Conservation (phyloP, 306 rosid species). For the Citrullus colocynthis region DNA sequence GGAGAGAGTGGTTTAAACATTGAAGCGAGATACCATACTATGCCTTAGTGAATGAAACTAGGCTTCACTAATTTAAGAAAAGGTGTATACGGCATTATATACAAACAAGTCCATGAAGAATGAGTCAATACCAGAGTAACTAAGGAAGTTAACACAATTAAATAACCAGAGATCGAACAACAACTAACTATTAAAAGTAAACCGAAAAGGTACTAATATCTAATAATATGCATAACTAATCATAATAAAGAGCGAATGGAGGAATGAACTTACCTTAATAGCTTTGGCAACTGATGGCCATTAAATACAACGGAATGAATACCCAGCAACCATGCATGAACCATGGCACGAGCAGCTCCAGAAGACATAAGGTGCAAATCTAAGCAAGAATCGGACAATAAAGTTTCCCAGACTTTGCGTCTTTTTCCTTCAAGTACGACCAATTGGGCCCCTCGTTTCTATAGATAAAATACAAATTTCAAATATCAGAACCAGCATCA, state of each 20-base stretch:
- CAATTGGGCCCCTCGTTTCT: slow-evolving; percentile 86
- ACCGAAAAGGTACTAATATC: not conserved
- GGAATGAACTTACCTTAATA: slow-evolving; percentile 35
- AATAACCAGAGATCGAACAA: not conserved
- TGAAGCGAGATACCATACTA: not conserved
- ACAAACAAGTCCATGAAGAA: not conserved
- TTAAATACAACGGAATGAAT: slow-evolving; percentile 41
- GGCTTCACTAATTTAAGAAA: not conserved
- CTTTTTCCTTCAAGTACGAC: slow-evolving; percentile 76
- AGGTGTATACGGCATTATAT: not conserved
- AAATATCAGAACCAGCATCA: not conserved
- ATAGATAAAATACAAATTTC: not conserved
- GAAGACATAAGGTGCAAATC: slow-evolving; percentile 90
- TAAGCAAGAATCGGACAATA: slow-evolving; percentile 61
- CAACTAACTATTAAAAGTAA: not conserved
- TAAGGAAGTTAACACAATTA: not conserved
- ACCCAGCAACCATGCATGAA: slow-evolving; percentile 74
- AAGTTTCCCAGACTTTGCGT: slow-evolving; percentile 70
- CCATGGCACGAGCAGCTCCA: slow-evolving; percentile 95
- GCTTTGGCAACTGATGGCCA: slow-evolving; percentile 55
- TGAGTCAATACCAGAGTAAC: not conserved
- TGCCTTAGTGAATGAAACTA: not conserved
- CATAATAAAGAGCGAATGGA: not conserved
- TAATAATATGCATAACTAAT: not conserved
- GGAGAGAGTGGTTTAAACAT: not conserved